phyloP scores from a whole-genome alignment of 768 basidiomycete genomes.

The Rickenella mellea region DNA sequence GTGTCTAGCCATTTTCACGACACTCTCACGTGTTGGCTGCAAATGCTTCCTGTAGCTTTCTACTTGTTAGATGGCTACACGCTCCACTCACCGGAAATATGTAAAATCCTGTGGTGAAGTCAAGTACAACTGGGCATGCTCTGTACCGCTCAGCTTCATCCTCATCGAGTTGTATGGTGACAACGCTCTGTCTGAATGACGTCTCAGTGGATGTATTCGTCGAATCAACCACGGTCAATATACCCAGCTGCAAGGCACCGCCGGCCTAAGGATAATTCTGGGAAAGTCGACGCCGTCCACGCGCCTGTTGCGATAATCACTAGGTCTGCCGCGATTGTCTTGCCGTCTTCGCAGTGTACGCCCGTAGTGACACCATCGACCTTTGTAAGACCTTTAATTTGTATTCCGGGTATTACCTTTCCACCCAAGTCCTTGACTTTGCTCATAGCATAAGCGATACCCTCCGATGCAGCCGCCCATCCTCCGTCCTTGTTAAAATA shows the following conservation, averaged over 20 bases:
- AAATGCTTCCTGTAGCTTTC: background rate
- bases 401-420: slow-evolving; percentile 45
- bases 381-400: slow-evolving; percentile 41
- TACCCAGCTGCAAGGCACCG: slow-evolving; percentile 77
- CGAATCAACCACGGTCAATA: slow-evolving; percentile 10
- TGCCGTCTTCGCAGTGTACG: slow-evolving; percentile 54
- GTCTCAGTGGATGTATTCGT: background rate
- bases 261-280: slow-evolving; percentile 38
- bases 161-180: slow-evolving; percentile 60
- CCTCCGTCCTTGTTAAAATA: slow-evolving; percentile 75
- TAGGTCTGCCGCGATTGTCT: slow-evolving; percentile 41
- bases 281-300: slow-evolving; percentile 81
- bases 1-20: slow-evolving; percentile 78
- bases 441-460: slow-evolving; percentile 42
- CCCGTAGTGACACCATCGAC: slow-evolving; percentile 36
- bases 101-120: slow-evolving; percentile 72
- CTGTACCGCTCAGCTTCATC: slow-evolving; percentile 60
- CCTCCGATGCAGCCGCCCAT: slow-evolving; percentile 76
- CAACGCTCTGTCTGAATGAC: slow-evolving; percentile 69
- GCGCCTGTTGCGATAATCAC: slow-evolving; percentile 69
- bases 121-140: slow-evolving; percentile 57
- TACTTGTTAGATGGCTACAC: background rate
- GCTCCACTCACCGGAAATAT: slow-evolving; percentile 58
- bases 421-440: slow-evolving; percentile 54
- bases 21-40: slow-evolving; percentile 57